These are phyloP conservation scores for Lactarius vividus DNA, from an alignment of 768 basidiomycete species.

Conservation along the genomic window DNA sequence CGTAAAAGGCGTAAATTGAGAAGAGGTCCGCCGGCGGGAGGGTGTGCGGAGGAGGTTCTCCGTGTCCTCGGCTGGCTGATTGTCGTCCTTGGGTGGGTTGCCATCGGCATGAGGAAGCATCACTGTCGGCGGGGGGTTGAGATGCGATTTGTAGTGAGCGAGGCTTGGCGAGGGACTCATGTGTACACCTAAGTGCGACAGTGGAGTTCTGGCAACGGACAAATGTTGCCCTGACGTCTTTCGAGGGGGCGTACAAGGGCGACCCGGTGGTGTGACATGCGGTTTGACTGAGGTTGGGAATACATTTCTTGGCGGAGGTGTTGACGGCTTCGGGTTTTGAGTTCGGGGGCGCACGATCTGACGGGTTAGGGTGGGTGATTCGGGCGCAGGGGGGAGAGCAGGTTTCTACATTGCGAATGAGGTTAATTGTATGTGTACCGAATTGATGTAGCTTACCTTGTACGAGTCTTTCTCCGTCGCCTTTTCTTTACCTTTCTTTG, in stretches of 20 bases:
- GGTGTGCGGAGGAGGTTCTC: slow-evolving; percentile 43
- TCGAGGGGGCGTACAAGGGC: slow-evolving; percentile 41
- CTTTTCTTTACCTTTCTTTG: slow-evolving; percentile 28
- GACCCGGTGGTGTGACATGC: slow-evolving; percentile 38
- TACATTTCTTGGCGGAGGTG: slow-evolving; percentile 18
- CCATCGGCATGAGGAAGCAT: slow-evolving; percentile 34
- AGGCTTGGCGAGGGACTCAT: slow-evolving; percentile 68
- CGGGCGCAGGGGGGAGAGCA: slow-evolving; percentile 22
- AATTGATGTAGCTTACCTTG: slow-evolving; percentile 9
- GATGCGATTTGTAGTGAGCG: slow-evolving; percentile 63
- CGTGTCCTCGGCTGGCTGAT: slow-evolving; percentile 28
- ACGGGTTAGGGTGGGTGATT: slow-evolving; percentile 26
- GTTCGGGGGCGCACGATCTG: slow-evolving; percentile 13
- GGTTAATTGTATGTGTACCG: not conserved
- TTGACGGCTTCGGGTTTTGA: slow-evolving; percentile 6
- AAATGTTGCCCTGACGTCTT: slow-evolving; percentile 38
- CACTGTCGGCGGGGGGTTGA: slow-evolving; percentile 57
- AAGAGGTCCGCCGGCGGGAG: slow-evolving; percentile 40
- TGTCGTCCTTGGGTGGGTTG: slow-evolving; percentile 38
- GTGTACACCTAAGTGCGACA: slow-evolving; percentile 65
- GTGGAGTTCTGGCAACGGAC: slow-evolving; percentile 61
- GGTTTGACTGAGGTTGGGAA: slow-evolving; percentile 13
- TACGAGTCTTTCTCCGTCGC: slow-evolving; percentile 4
- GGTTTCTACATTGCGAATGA: slow-evolving; percentile 11
- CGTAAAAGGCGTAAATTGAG: slow-evolving; percentile 29